Conservation (phyloP, 2,329 filamentous ascomycete species). For the Didymellaceae sp. region DNA sequence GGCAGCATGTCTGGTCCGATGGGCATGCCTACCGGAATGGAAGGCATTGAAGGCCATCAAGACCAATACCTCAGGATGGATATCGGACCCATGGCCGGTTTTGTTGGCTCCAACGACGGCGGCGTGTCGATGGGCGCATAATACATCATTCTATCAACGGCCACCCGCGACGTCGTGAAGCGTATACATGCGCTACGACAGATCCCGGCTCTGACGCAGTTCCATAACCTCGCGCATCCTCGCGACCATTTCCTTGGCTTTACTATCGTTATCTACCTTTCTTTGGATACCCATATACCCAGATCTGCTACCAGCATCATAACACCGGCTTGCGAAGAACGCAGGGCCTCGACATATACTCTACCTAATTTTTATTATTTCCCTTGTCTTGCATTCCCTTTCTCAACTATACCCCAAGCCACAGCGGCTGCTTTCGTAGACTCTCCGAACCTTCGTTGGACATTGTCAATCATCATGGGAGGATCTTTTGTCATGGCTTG, state of each 20-base stretch:
- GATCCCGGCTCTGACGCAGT: constrained; percentile 8
- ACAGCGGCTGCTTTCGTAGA: constrained; percentile 6
- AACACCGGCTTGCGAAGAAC: not conserved
- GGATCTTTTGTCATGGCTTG: not conserved
- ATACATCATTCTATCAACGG: not conserved
- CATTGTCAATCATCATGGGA: not conserved
- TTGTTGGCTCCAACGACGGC: constrained; percentile 37
- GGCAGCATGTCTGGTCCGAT: constrained; percentile 23
- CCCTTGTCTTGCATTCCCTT: not conserved
- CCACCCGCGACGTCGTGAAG: constrained; percentile 12
- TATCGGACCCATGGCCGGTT: constrained; percentile 38
- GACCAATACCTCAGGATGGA: constrained; percentile 44
- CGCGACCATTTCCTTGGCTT: not conserved
- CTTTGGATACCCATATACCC: constrained; percentile 29
- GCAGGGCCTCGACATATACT: not conserved
- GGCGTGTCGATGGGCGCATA: constrained; percentile 25
- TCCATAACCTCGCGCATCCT: not conserved
- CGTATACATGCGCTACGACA: constrained; percentile 2
- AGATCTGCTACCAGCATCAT: constrained; percentile 4
- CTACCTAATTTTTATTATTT: constrained; percentile 3
- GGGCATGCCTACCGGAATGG: constrained; percentile 41
- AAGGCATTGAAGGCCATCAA: constrained; percentile 40
- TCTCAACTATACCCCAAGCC: constrained; percentile 11
- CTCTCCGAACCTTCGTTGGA: constrained; percentile 10
- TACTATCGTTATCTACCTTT: constrained; percentile 9